Base-by-base conservation (phyloP, 106 monocot species). In the Amphibolis antarctica region DNA sequence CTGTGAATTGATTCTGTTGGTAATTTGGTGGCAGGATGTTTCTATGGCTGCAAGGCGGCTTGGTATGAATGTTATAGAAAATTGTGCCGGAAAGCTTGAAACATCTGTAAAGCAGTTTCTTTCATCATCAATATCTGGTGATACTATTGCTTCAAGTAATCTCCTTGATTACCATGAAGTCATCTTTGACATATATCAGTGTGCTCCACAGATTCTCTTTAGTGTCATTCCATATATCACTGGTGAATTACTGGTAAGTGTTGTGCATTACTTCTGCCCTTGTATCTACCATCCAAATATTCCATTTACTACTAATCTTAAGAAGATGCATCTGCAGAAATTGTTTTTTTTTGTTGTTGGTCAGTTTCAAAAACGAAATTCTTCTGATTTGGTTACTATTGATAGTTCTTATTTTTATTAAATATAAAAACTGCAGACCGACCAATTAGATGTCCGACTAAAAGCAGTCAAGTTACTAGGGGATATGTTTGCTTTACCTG, bases 381-480 rank as follows among this genome's bases (percentile, higher is more conserved):
- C 49, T 17, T 17, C 12, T 49, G 49, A 49, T 49, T 14, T 49
- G 49, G 3, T 49, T 49, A 7, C n/a, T 49, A 5, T 49, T 3
- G 12, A 17, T 49, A 19, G 49, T 49, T 14, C 17, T 14, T 21
- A 30, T 23, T 12, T 28, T 17, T 58, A 58, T 28, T 11, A 22
- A 23, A 65, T 81, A 52, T 70, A 20, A 73, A 46, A 63, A 65
- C 12, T 84, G 60, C 74, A 96, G 96, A 68, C 90, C 72, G 90
- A 90, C 75, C 56, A 82, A 50, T 70, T 87, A 60, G 90, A 90
- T 69, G 74, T 84, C 52, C 83, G 96, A 31, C 56, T 73, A 46
- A 86, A 96, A 70, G 86, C 86, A 51, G 90, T 90, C 29, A 78
- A 84, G 53, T 66, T 96, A 69, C 83, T 96, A 31, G 96, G 96